Conservation (phyloP, 2,329 filamentous ascomycete species). For the Clonostachys sp. region DNA sequence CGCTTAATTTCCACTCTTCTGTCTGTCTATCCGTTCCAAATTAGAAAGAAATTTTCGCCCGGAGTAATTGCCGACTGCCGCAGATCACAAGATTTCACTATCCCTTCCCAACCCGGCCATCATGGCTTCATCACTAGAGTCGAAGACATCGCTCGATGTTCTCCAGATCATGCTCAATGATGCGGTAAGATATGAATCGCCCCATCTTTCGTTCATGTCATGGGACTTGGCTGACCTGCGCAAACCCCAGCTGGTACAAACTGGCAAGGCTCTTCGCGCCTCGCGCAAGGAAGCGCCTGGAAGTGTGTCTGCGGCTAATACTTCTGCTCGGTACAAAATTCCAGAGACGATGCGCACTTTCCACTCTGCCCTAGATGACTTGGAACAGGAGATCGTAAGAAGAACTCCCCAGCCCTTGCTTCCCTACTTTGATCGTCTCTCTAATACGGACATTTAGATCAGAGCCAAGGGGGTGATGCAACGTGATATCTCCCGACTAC, state of each 20-base stretch:
- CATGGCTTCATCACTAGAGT: conserved; percentile 21
- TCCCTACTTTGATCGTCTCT: too few species aligned
- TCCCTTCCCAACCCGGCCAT: conserved; percentile 1
- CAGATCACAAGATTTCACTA: neutral
- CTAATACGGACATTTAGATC: conserved; percentile 14
- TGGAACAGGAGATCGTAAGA: conserved; percentile 52
- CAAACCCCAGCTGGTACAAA: conserved; percentile 46
- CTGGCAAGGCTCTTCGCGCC: conserved; percentile 50
- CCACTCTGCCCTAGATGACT: conserved; percentile 48
- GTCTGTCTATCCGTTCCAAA: too few species aligned
- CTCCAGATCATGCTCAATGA: conserved; percentile 51
- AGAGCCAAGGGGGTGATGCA: conserved; percentile 49
- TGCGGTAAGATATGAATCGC: conserved; percentile 35
- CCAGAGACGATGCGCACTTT: conserved; percentile 41
- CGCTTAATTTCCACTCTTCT: neutral
- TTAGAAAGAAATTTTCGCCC: too few species aligned
- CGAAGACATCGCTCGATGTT: conserved; percentile 35
- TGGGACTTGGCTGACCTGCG: conserved; percentile 3
- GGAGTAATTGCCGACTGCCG: too few species aligned
- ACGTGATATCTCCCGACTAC: conserved; percentile 37
- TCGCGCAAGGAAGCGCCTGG: conserved; percentile 39
- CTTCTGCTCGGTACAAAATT: conserved; percentile 32
- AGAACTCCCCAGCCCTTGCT: too few species aligned
- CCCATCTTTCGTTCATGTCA: neutral
- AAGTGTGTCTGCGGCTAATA: conserved; percentile 22